These are phyloP conservation scores for Metschnikowia corniflorae DNA, from an alignment of 805 yeast genomes.

Conservation along the genomic window DNA sequence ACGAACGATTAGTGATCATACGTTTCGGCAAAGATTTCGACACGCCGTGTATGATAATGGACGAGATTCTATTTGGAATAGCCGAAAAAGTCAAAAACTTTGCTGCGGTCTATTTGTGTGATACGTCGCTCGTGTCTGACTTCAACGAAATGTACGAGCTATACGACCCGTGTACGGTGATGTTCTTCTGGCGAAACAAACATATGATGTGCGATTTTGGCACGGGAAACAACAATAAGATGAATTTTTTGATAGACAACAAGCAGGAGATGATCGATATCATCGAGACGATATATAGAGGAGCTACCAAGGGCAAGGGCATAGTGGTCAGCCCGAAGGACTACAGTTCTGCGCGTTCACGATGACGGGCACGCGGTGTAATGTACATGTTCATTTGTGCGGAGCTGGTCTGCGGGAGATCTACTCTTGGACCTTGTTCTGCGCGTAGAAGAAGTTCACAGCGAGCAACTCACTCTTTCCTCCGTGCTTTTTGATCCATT, in stretches of 20 bases:
- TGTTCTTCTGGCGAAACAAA: conserved; percentile 90
- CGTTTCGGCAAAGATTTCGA: conserved; percentile 83
- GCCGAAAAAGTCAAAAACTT: conserved; percentile 84
- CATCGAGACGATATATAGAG: conserved; percentile 82
- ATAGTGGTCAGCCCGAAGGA: conserved; percentile 81
- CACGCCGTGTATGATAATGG: conserved; percentile 83
- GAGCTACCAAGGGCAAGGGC: conserved; percentile 91
- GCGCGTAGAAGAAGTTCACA: conserved; percentile 82
- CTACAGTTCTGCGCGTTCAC: conserved; percentile 37
- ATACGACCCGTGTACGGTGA: conserved; percentile 84
- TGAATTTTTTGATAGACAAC: conserved; percentile 71
- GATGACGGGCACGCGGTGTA: conserved; percentile 6
- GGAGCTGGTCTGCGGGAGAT: no score
- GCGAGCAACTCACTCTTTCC: conserved; percentile 58
- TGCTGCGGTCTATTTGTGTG: conserved; percentile 85
- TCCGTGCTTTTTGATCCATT: conserved; percentile 65
- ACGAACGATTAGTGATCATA: conserved; percentile 79
- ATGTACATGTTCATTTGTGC: no score
- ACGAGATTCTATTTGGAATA: conserved; percentile 73
- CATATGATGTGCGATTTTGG: conserved; percentile 99
- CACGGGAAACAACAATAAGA: conserved; percentile 93
- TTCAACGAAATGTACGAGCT: conserved; percentile 86
- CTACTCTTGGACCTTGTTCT: conserved; percentile 36
- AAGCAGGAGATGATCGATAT: conserved; percentile 90
- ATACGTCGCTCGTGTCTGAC: conserved; percentile 84